Evolutionary conservation across 1,284 basidiomycete genomes (phyloP).

Genomic region (Leucoagaricus sp.): DNA sequence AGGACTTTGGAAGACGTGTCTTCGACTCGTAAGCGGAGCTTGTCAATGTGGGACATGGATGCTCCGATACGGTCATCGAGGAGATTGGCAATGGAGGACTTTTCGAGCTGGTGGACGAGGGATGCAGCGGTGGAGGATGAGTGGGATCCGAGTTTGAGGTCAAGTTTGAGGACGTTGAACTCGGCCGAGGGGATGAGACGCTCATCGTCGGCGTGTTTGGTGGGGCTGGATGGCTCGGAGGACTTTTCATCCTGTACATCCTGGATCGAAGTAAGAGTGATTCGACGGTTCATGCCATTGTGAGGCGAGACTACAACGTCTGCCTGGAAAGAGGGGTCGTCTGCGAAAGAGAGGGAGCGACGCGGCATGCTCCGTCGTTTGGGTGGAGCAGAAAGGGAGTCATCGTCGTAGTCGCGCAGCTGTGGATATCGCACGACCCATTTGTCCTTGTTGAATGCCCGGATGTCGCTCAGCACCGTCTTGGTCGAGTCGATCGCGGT

Average conservation of each 20-base stretch:
- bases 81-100: conserved; percentile 89
- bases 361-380: conserved; percentile 45
- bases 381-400: conserved; percentile 21
- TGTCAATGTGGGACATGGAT: conserved; percentile 81
- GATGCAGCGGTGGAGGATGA: conserved; percentile 72
- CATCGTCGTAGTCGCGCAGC: conserved; percentile 41
- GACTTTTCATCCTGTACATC: conserved; percentile 43
- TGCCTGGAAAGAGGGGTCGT: conserved; percentile 70
- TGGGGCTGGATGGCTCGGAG: conserved; percentile 18
- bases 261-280: conserved; percentile 55
- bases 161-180: conserved; percentile 87
- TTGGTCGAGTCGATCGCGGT: conserved; percentile 75
- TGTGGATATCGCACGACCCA: conserved; percentile 90
- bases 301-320: conserved; percentile 57
- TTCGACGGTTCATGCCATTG: conserved; percentile 52
- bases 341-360: conserved; percentile 80
- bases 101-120: conserved; percentile 91
- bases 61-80: conserved; percentile 85
- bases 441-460: conserved; percentile 81
- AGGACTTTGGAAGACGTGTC: conserved; percentile 96
- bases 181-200: conserved; percentile 53
- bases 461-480: conserved; percentile 70
- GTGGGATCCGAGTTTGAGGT: conserved; percentile 87
- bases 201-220: conserved; percentile 41
- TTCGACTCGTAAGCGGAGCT: conserved; percentile 83